Evolutionary conservation across 2,329 filamentous ascomycete genomes (phyloP).

Genomic region (Daldinia sp.): DNA sequence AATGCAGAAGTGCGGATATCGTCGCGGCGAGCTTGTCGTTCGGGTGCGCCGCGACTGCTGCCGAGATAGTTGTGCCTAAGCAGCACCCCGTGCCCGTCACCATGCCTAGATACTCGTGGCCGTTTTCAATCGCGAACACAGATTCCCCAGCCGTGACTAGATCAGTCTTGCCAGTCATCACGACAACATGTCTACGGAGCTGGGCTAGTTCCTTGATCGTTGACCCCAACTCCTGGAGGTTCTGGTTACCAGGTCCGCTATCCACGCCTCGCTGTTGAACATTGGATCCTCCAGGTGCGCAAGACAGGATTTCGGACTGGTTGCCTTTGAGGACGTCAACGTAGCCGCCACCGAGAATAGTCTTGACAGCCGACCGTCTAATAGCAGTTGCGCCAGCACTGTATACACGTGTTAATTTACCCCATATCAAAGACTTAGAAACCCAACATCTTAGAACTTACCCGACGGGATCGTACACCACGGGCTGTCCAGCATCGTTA

Average conservation of each 20-base stretch:
- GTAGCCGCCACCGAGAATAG: constrained; percentile 76
- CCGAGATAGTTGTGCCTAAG: constrained; percentile 81
- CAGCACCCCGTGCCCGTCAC: constrained; percentile 87
- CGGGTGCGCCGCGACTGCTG: constrained; percentile 71
- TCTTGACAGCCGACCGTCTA: constrained; percentile 74
- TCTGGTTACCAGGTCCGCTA: constrained; percentile 65
- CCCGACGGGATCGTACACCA: constrained; percentile 91
- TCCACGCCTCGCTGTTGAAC: constrained; percentile 85
- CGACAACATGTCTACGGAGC: constrained; percentile 74
- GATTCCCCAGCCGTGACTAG: constrained; percentile 77
- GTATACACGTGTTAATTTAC: constrained; percentile 4
- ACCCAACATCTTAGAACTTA: constrained; percentile 46
- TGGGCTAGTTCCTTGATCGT: constrained; percentile 73
- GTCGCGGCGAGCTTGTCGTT: constrained; percentile 75
- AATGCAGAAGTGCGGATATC: constrained; percentile 77
- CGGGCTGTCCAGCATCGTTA: constrained; percentile 76
- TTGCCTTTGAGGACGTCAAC: constrained; percentile 95
- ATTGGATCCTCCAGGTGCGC: constrained; percentile 44
- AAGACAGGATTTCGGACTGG: constrained; percentile 90
- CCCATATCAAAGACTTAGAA: constrained; percentile 46
- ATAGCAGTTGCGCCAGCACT: constrained; percentile 81
- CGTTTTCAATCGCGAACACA: constrained; percentile 76
- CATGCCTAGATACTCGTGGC: constrained; percentile 72
- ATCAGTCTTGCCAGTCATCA: constrained; percentile 84
- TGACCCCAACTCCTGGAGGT: constrained; percentile 61